Base-by-base conservation (phyloP, 75 land plant genomes). In the Picea sitchensis region DNA sequence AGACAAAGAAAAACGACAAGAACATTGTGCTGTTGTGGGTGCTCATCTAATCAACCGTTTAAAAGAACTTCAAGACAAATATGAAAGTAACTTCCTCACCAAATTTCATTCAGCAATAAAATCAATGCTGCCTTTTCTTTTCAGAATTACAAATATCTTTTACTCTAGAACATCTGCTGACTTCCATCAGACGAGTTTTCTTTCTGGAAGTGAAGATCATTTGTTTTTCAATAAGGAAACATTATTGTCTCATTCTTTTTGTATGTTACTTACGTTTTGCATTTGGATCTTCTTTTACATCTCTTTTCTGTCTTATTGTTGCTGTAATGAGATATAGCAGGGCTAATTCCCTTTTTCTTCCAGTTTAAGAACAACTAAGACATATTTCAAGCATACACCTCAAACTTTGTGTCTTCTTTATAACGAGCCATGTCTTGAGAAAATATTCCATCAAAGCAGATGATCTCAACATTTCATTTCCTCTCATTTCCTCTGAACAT, bases 1-100 rank as follows among this genome's bases (percentile, higher is more conserved):
- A 31, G 96, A 97, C 72, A 95, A 88, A 59, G 99, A 97, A 76
- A 90, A 95, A 77, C 89, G 96, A 77, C 99, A 97, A 80, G 83
- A 97, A 71, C 94, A 95, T 79, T 92, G 96, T 76, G 81, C 78
- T 65, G 41, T 77, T 77, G 98, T 97, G 21, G 99, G 99, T 0
- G 78, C 92, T 38, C 86, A 97, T 67, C 79, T 97, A 47, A 89
- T 93, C 74, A 76, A 82, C 44, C 86, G 94, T 36, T 91, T 97
- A 23, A 78, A 44, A 47, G 83, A 88, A 14, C 88, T 97, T 56
- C 82, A 91, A 77, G 90, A 88, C 21, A 97, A 97, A 80, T 81
- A 95, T 84, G 89, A 93, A 78, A 80, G 98, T 93, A 86, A 83
- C 41, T 64, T 79, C 32, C 68, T 36, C 34, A n/a, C 38, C 30